Percentiles rank a stretch among this genome's conserved stretches.
Evolutionary conservation across 1,139 yeast genomes (phyloP).

Genomic region (Candida dubliniensis): DNA sequence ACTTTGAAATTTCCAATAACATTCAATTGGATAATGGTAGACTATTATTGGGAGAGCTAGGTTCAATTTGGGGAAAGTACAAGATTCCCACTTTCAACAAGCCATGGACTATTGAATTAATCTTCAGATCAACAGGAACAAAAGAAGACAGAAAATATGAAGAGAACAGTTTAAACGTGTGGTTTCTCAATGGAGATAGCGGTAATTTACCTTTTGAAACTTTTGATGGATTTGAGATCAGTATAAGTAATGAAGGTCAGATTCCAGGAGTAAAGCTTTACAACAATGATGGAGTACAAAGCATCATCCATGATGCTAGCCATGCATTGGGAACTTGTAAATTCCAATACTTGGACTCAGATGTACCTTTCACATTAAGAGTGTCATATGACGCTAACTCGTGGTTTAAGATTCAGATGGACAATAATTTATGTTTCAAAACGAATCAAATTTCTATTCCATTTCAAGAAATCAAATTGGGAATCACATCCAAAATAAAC

Average conservation of each 20-base stretch:
- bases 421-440: conserved; percentile 69
- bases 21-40: conserved; percentile 41
- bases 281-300: conserved; percentile 54
- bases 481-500: conserved; percentile 47
- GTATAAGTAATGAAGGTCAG: conserved; percentile 49
- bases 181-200: conserved; percentile 35
- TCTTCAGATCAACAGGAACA: conserved; percentile 58
- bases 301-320: conserved; percentile 23
- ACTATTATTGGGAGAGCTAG: conserved; percentile 34
- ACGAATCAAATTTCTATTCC: conserved; percentile 53
- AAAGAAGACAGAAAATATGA: conserved; percentile 26
- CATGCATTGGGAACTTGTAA: conserved; percentile 57
- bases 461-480: conserved; percentile 38
- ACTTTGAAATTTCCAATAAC: conserved; percentile 33
- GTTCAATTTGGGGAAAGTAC: conserved; percentile 49
- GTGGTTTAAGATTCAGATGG: conserved; percentile 62
- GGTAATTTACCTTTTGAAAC: conserved; percentile 19
- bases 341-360: conserved; percentile 60
- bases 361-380: conserved; percentile 69
- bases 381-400: conserved; percentile 48
- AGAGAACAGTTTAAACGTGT: conserved; percentile 53
- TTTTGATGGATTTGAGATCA: conserved; percentile 63
- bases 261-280: conserved; percentile 53
- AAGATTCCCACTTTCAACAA: conserved; percentile 28
- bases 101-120: conserved; percentile 61